Base-by-base conservation (phyloP, 2,329 filamentous ascomycete species). In the Alternaria gansuensis region DNA sequence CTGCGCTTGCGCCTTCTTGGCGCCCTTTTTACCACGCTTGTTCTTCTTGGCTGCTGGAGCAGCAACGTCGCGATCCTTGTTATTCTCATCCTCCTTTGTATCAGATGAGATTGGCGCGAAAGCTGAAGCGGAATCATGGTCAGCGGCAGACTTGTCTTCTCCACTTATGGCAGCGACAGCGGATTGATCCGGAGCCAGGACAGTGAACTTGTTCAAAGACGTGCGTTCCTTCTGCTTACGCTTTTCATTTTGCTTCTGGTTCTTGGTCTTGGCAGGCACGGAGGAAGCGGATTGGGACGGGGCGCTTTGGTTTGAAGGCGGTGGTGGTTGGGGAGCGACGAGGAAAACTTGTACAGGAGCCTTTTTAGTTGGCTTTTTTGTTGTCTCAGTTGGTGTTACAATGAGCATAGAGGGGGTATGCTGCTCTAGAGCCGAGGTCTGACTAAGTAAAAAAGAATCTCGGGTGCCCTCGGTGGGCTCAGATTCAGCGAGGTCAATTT, bases 1-100 rank as follows among this genome's bases (percentile, higher is more conserved):
- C 5, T 48, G 29, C 44, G 14, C 34, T n/a, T 50, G 48, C 48
- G 24, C 24, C 24, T 50, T 50, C 40, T 46, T 46, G 2, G 50
- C 45, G 23, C 53, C 45, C 13, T 51, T 56, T 31, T 41, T 46
- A 6, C 56, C 44, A 10, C 51, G 44, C 45, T 55, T 59, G 1
- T 51, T 51, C 7, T 24, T 36, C 5, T 48, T 23, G 13, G 44
- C 4, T 23, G 10, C 6, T 23, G 43, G 28, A 13, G 6, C 28
- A 23, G 28, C 4, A 13, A 17, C n/a, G 28, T 46, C 28, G 4
- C 28, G 17, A 14, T 14, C 17, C 11, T 23, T 29, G 5, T 23
- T 11, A 5, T 29, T 4, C 7, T 45, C n/a, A 14, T 45, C 10
- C n/a, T 45, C 43, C 21, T 34, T 33, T 3, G 8, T 17, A 9